phyloP scores from a whole-genome alignment of 2,329 filamentous ascomycete genomes.

The Colletotrichum sp. region DNA sequence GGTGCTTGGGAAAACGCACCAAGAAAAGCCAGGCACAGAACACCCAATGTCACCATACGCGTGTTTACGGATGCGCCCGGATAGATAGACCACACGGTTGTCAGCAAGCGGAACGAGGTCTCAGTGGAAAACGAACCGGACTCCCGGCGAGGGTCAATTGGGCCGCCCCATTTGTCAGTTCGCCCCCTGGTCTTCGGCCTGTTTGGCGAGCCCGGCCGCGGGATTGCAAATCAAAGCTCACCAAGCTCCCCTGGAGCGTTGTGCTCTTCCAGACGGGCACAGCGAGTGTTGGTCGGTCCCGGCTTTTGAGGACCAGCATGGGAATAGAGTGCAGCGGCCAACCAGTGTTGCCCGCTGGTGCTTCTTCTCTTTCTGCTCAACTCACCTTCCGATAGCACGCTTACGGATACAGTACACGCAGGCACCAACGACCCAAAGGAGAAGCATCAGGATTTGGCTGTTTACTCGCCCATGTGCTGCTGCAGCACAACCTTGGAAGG shows the following conservation, averaged over 20 bases:
- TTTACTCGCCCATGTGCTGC: constrained; percentile 13
- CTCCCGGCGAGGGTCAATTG: neutral
- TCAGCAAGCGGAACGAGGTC: neutral
- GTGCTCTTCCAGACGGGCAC: neutral
- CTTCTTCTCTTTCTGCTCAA: neutral
- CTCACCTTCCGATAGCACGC: neutral
- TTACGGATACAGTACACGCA: neutral
- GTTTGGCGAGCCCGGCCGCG: neutral
- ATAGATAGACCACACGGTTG: neutral
- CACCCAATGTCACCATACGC: neutral
- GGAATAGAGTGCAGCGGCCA: neutral
- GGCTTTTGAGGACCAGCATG: neutral
- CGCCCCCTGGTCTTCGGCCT: neutral
- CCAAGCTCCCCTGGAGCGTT: neutral
- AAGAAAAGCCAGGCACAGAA: neutral
- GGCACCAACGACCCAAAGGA: neutral
- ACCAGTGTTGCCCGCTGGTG: neutral
- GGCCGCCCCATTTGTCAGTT: neutral
- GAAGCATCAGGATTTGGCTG: constrained; percentile 11
- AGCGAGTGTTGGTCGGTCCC: neutral
- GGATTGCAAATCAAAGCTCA: constrained; percentile 10
- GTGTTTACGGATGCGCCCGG: neutral
- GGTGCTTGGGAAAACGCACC: neutral
- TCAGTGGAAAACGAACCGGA: neutral
- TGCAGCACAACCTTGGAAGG: constrained; percentile 20